Conservation (phyloP, 2,329 filamentous ascomycete species). For the Sporothrix globosa region DNA sequence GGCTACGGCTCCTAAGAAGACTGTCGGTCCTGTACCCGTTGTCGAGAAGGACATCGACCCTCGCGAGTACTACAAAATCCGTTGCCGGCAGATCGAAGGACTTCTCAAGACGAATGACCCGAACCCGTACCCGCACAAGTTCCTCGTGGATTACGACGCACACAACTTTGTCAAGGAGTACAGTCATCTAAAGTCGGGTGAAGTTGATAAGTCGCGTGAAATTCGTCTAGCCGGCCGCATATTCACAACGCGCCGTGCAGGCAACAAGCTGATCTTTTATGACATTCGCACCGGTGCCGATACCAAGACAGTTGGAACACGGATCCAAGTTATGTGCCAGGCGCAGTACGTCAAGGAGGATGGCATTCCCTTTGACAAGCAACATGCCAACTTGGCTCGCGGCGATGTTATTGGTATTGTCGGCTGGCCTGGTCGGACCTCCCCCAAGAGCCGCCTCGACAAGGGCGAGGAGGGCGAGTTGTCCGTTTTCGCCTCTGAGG, state of each 20-base stretch:
- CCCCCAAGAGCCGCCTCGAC: constrained; percentile 83
- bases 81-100: constrained; percentile 76
- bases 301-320: constrained; percentile 64
- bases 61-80: constrained; percentile 89
- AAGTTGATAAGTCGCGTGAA: constrained; percentile 73
- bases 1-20: constrained; percentile 55
- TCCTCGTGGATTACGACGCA: constrained; percentile 82
- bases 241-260: constrained; percentile 81
- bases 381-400: constrained; percentile 85
- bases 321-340: constrained; percentile 92
- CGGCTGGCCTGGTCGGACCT: constrained; percentile 81
- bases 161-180: constrained; percentile 79
- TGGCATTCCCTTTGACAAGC: constrained; percentile 70
- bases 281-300: constrained; percentile 68
- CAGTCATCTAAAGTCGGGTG: constrained; percentile 82
- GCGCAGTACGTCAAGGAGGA: constrained; percentile 73
- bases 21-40: constrained; percentile 56
- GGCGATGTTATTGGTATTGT: constrained; percentile 92
- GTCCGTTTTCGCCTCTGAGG: constrained; percentile 86
- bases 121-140: constrained; percentile 92
- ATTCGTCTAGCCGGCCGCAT: constrained; percentile 83
- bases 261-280: constrained; percentile 89
- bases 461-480: constrained; percentile 83
- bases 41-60: constrained; percentile 66
- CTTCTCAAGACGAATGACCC: constrained; percentile 70